Evolutionary conservation across 2,329 filamentous ascomycete genomes (phyloP), one percentile per base, ranked within the genome.

Genomic region (Trichophyton mentagrophytes): DNA sequence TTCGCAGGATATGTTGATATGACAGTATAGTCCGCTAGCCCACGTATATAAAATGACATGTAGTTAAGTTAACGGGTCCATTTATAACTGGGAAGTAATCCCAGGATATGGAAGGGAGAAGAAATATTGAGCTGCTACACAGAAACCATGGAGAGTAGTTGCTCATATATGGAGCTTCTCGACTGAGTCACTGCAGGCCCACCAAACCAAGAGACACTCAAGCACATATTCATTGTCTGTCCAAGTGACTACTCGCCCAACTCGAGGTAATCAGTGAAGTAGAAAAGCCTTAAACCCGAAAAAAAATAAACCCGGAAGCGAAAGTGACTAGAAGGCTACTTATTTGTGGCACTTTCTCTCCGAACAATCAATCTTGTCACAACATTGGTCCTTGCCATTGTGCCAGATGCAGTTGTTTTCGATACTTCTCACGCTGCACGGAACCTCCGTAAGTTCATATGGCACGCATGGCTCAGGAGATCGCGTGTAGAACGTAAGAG

Each of bases 301-400:
- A 44, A 15, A 15, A n/a, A 17, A 17, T 20, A 44, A 56, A 56
- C 25, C 51, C 51, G n/a, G 36, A 56, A 56, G 51, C 25, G n/a
- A 56, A 56, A 56, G 51, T 15, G n/a, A 56, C 13, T 3, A 11
- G 33, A 56, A 8, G 33, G 4, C 25, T 36, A 40, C 13, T 56
- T 56, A 40, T 27, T 57, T 57, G 55, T 57, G 55, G 20, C 55
- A 57, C 30, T 25, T 20, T n/a, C 36, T 49, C 57, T 59, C 20
- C 15, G 40, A 47, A 22, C 57, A 59, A 40, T 59, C 57, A 30
- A 59, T 59, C 42, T 59, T 59, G 42, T 59, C 42, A 49, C 57
- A 59, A 13, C 57, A 59, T 44, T 59, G 57, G n/a, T 49, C 57
- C 40, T 33, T 47, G 33, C 57, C 57, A 49, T 59, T 59, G 20